phyloP scores from a whole-genome alignment of 179 eudicot genomes.

The Camellia oleifera region DNA sequence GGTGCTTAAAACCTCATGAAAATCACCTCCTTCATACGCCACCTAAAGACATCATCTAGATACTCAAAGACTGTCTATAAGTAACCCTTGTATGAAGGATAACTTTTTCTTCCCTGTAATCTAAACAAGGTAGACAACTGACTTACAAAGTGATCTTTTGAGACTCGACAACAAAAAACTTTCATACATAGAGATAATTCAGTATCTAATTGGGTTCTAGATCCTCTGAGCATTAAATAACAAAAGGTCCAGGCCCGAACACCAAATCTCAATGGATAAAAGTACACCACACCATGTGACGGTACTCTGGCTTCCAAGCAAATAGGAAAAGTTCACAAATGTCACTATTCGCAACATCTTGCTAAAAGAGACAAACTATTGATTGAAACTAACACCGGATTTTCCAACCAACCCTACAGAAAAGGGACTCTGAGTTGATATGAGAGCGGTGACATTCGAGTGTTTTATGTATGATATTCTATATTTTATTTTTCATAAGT shows the following conservation, averaged over 20 bases:
- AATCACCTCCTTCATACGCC: no score
- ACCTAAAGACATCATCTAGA: no score
- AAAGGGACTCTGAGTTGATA: background rate
- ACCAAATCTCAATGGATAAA: background rate
- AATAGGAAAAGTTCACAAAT: background rate
- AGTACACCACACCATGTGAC: background rate
- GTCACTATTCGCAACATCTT: background rate
- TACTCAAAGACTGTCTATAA: no score
- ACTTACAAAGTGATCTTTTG: no score
- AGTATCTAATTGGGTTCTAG: no score
- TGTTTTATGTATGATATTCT: background rate
- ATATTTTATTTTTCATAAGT: no score
- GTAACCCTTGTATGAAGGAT: no score
- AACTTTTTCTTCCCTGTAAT: no score
- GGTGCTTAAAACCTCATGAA: no score
- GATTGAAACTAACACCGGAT: background rate
- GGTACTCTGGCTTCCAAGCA: background rate
- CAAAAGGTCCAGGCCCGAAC: background rate
- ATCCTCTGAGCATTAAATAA: background rate
- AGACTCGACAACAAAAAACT: no score
- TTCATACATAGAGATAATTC: no score
- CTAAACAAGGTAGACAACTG: no score
- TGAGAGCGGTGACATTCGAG: background rate
- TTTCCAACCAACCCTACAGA: background rate
- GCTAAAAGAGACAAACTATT: background rate